Evolutionary conservation across 164 flowering plant species (phyloP), one percentile per base, ranked within the genome.

Genomic region (Warburgia ugandensis): DNA sequence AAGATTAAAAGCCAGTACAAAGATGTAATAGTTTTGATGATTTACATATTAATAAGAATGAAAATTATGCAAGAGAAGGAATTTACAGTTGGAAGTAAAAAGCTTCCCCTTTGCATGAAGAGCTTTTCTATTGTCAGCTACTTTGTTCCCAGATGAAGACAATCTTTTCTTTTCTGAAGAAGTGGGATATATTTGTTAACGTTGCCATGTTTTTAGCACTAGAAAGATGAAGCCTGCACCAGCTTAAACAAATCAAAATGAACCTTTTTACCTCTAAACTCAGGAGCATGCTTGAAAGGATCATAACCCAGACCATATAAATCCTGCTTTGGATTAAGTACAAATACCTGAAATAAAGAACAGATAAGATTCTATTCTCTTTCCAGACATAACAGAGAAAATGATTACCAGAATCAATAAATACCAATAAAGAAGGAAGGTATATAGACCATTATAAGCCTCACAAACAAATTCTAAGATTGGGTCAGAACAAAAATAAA

Each of bases 211-310:
- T 58, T 16, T 6, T 6, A 44, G 58, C 23, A 60, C 16, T 6
- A 28, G 27, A 26, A 10, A 5, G 43, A 22, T 48, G 16, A 13
- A 46, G 28, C 7, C 29, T 16, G 35, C 20, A 25, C 37, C 33
- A 55, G 22, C 44, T 25, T 5, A 1, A 17, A 13, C 28, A 13
- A 19, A 11, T 16, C 17, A 23, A 29, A 5, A 35, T 46, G 10
- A 33, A 7, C 13, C 4, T 33, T 33, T 63, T 30, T 54, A 83
- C 95, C 96, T 73, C 89, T 73, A 57, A 87, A 91, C 59, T 91
- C 98, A 42, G 95, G 98, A 66, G 96, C 96, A 74, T 83, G 76
- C 71, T 75, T 87, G 70, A 68, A 91, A 32, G 98, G 98, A 85
- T 91, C 98, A 76, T 61, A 87, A 53, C 98, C 96, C 59, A 91